Base-by-base conservation (phyloP, 495 filamentous ascomycete species). In the Podospora sp. region DNA sequence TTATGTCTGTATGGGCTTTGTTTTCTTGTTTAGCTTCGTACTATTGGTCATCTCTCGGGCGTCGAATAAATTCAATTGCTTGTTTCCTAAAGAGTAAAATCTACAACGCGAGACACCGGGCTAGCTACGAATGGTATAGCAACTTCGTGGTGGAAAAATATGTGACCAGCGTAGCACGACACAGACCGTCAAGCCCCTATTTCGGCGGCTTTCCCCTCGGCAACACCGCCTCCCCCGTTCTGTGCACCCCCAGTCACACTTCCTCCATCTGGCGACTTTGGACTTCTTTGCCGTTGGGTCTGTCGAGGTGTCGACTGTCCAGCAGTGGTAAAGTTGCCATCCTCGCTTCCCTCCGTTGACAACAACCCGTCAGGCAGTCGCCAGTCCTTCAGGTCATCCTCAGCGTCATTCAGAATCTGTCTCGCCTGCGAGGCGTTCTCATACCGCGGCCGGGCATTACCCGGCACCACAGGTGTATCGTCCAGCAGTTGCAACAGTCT, bases 391-490 rank as follows among this genome's bases (percentile, higher is more conserved):
- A 99, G 84, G 51, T 95, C 92, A 52, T 91, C 90, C 78, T 99
- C 95, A 22, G 93, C 92, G 65, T 97, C 94, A 69, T 95, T 93
- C n/a, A 99, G 84, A 14, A 97, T 83, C 76, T 93, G 89, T 22
- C 90, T 87, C 1, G 93, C 91, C 60, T 89, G 86, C 16, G 79
- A 72, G 26, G 80, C 83, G 60, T 88, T 79, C 46, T 87, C 83
- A 70, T 93, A 98, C 0, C 83, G 79, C 12, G 83, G 82, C 49
- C 88, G 87, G 2, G 84, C 72, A 75, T 97, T 92, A 36, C 95
- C 95, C 1, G 95, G 95, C 1, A 97, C 90, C 20, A 97, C 87
- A 2, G 95, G 91, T 0, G 88, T 89, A 77, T 97, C 94, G 74
- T 99, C 95, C n/a, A 99, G 84, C 59, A 93, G 88, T 65, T 92